Base-by-base conservation (phyloP, 805 yeast genomes). In the Gaillardinia entomophila region DNA sequence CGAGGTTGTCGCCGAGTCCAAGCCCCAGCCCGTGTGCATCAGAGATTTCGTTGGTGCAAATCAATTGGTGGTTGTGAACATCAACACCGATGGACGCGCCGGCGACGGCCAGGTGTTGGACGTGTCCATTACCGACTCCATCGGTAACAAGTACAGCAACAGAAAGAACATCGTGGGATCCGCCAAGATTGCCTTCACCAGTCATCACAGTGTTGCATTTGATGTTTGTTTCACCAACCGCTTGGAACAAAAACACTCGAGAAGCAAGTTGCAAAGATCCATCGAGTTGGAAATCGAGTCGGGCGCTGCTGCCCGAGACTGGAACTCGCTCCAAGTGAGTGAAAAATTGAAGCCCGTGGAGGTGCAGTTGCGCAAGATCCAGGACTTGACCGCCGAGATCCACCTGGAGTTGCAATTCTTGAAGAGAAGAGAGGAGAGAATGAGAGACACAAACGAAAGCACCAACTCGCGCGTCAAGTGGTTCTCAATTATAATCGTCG, bases 291-390 rank as follows among this genome's bases (percentile, higher is more conserved):
- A 89, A 43, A 81, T 92, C 38, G 97, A 92, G 60, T 79, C 88
- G 41, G 98, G 98, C 27, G 85, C 97, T 32, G 85, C 88, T 49
- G 98, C 97, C 26, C 82, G 97, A 61, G 97, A 92, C 65, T 92
- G 97, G 97, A 87, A 88, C 55, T 86, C 88, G 16, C 69, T 89
- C 41, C 96, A 89, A 67, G 89, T 95, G 29, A 75, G 83, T 28
- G 97, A 92, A 60, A 86, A 87, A 57, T 78, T 92, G 58, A 85
- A 83, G 62, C 97, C 98, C 4, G 77, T 82, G 31, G 98, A 92
- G 62, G 79, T 89, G 35, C 94, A 86, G 49, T 71, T 92, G 57
- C 82, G 92, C 60, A 80, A 82, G 56, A 72, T 90, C 36, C 90
- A 87, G 59, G 96, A 84, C 55, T 61, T 86, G 61, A 76, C 94